Base-by-base conservation (phyloP, 73 alveolate genomes). In the Paramecium primaurelia region DNA sequence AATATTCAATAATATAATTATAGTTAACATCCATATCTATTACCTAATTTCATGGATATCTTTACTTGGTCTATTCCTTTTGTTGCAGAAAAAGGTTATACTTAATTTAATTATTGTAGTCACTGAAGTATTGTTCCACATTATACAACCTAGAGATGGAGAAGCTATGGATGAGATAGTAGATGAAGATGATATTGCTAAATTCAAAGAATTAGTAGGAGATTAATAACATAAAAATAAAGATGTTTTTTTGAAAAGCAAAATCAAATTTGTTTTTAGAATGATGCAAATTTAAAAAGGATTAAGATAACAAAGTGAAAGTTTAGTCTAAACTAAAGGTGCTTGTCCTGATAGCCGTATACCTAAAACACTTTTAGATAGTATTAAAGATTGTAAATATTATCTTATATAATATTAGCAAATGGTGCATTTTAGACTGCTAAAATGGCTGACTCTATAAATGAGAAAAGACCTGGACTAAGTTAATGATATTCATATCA, bases 31-130 rank as follows among this genome's bases (percentile, higher is more conserved):
- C 99, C 99, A 14, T 97, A 96, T 90, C 59, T 92, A 18, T 95
- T 97, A 44, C 99, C 99, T 4, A 95, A 97, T 68, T 95, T 95
- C 58, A 92, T 97, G 93, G 97, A 97, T 83, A 90, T 97, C 38
- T 96, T 97, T 85, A 93, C 98, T 1, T 97, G 99, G 99, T 86
- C 97, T 25, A 95, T 96, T 32, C 99, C 99, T 5, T 97, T 97
- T 86, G 96, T 97, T 8, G 94, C 98, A 1, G 98, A 97, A 92
- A 96, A 96, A 88, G 96, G 94, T 6, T 38, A 54, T 18, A 20
- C 64, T n/a, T 16, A 6, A 37, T 75, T 12, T 8, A 16, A 37
- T 38, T 18, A 36, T 49, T 49, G 6, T 34, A 75, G 91, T 80
- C 42, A 80, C 94, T 69, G 92, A 93, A 44, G 88, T 96, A 95